These are phyloP conservation scores for Golubevia sp. DNA, from an alignment of 1,284 basidiomycete genomes.

Conservation along the genomic window DNA sequence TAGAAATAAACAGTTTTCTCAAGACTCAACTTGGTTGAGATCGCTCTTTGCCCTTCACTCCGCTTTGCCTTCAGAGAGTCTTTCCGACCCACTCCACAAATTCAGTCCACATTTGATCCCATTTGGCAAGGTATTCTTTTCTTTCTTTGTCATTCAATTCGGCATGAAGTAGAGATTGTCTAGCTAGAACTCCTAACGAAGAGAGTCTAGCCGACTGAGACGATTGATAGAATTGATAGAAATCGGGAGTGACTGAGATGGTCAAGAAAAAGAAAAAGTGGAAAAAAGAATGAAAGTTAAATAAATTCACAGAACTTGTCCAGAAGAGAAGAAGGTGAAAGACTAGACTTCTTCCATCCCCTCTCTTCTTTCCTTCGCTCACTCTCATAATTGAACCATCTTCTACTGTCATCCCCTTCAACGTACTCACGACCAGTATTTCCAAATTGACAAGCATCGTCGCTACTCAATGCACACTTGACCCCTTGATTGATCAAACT, in stretches of 20 bases:
- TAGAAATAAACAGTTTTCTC: too few relatives aligned
- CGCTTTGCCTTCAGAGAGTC: too few relatives aligned
- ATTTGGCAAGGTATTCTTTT: constrained; percentile 13
- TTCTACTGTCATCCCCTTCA: too few relatives aligned
- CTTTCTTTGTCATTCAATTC: constrained; percentile 15
- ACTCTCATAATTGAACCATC: too few relatives aligned
- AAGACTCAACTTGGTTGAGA: too few relatives aligned
- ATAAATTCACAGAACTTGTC: too few relatives aligned
- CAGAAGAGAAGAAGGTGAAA: not conserved
- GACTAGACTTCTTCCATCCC: too few relatives aligned
- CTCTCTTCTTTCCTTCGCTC: not conserved
- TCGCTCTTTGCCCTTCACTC: too few relatives aligned
- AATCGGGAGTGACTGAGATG: not conserved
- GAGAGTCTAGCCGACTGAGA: constrained; percentile 16
- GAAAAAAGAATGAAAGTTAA: too few relatives aligned
- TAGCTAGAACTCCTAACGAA: constrained; percentile 25
- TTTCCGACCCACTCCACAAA: constrained; percentile 26
- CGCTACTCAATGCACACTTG: constrained; percentile 72
- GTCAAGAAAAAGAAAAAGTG: too few relatives aligned
- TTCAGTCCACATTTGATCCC: constrained; percentile 26
- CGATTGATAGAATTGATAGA: constrained; percentile 21
- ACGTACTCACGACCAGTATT: constrained; percentile 69
- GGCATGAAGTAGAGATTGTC: constrained; percentile 20
- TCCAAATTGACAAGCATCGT: constrained; percentile 76
- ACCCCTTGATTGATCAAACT: constrained; percentile 73